Base-by-base conservation (phyloP, 2,329 filamentous ascomycete genomes). In the Epichloe festucae region DNA sequence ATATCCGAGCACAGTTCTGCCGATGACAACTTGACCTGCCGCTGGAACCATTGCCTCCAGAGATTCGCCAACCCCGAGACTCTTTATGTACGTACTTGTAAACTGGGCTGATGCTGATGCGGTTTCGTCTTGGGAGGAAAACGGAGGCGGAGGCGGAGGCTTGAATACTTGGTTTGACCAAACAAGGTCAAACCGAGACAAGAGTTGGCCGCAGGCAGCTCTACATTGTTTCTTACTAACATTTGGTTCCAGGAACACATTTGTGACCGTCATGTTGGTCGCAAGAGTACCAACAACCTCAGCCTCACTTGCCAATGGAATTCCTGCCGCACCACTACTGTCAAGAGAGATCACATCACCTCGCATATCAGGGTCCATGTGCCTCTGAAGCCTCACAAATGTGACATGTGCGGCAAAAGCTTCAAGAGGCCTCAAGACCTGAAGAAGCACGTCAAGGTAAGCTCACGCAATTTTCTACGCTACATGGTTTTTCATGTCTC, bases 361-460 rank as follows among this genome's bases (percentile, higher is more conserved):
- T 97, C 93, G 48, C 93, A 98, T 71, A 96, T 98, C 62, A 88
- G 93, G 58, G 93, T 97, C 50, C 93, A 98, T 68, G 91, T 98
- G n/a, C 93, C 93, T 1, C 76, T 98, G 55, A 98, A 98, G 78
- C 93, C 93, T 59, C 93, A 98, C 75, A 97, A 96, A 72, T 98
- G 93, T 70, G 90, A 96, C 66, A 95, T 96, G 72, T 98, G 93
- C 66, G 89, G 89, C 66, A 98, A 98, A 76, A 90, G 90, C 1
- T 98, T 98, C 79, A 98, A 98, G 81, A 87, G 93, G 36, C 93
- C 93, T 2, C 93, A 98, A 73, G 93, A 98, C 74, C 70, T 98
- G 62, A 97, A 98, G 82, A 98, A 98, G 76, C 93, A 98, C 68
- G 89, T 97, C 70, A 98, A 97, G 74, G 76, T 79, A 67, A 56